Evolutionary conservation across 495 filamentous ascomycete genomes (phyloP).

Genomic region (Podospora anserina): DNA sequence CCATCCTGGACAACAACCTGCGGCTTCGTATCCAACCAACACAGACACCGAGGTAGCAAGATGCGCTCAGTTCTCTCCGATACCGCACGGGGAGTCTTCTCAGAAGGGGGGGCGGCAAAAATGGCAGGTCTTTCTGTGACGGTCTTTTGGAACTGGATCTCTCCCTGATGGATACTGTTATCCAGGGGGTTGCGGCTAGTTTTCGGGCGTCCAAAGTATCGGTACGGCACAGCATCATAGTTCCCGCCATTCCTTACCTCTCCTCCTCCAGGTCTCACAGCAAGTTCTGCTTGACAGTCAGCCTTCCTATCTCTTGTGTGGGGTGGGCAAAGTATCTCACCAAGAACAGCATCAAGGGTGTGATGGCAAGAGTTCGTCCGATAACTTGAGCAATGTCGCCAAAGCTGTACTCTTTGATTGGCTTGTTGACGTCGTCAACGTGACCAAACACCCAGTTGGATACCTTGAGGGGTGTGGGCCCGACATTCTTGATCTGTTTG

Average conservation of each 20-base stretch:
- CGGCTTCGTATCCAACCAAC: neutral
- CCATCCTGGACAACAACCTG: neutral
- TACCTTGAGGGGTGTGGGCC: neutral
- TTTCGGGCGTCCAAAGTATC: slow-evolving; percentile 1
- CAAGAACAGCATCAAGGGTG: neutral
- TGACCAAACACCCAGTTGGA: slow-evolving; percentile 1
- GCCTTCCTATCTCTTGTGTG: neutral
- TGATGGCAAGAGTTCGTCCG: neutral
- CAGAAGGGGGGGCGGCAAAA: neutral
- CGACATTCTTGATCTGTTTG: neutral
- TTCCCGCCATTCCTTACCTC: neutral
- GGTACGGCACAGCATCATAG: neutral
- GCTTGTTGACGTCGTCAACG: neutral
- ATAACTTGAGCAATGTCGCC: neutral
- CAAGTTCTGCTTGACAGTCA: neutral
- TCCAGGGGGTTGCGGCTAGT: neutral
- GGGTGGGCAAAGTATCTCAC: neutral
- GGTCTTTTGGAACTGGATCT: neutral
- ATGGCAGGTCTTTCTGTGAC: neutral
- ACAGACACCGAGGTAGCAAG: neutral
- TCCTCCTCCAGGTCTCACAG: neutral
- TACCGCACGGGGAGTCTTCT: neutral
- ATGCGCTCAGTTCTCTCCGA: neutral
- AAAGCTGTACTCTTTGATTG: neutral
- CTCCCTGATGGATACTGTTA: neutral